Conservation (phyloP, 805 yeast species). For the Hanseniaspora hatyaiensis region DNA sequence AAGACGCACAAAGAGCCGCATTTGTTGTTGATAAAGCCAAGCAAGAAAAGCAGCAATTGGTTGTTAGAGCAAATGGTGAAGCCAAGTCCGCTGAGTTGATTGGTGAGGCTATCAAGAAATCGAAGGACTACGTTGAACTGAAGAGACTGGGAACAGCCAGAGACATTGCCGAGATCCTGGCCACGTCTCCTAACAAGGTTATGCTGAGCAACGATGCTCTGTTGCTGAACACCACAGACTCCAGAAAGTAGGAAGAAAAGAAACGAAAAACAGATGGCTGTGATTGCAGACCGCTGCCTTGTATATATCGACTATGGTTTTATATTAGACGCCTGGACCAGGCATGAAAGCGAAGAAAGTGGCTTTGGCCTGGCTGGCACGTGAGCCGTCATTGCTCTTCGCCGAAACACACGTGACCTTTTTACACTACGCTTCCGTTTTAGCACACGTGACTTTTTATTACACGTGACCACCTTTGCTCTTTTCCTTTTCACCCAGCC, state of each 20-base stretch:
- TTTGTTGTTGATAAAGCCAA: constrained; percentile 92
- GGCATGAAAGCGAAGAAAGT: no score
- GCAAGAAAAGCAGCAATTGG: constrained; percentile 94
- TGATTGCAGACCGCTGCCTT: no score
- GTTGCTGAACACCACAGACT: constrained; percentile 77
- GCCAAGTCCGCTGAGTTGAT: constrained; percentile 95
- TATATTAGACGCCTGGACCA: no score
- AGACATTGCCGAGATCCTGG: constrained; percentile 79
- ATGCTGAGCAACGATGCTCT: constrained; percentile 85
- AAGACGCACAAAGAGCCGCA: constrained; percentile 98
- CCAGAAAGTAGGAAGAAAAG: constrained; percentile 33
- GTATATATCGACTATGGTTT: constrained; percentile 6
- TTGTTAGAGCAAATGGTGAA: constrained; percentile 96
- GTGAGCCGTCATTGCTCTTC: no score
- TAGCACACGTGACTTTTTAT: no score
- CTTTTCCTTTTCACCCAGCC: no score
- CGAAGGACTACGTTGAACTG: constrained; percentile 89
- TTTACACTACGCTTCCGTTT: no score
- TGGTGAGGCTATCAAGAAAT: constrained; percentile 97
- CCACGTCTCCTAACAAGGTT: constrained; percentile 82
- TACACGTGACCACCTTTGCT: no score
- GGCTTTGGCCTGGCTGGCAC: no score
- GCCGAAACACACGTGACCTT: no score
- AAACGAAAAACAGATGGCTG: neutral
- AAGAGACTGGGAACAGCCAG: constrained; percentile 95